Conservation (phyloP, 2,329 filamentous ascomycete species). For the Penicillium sp. region DNA sequence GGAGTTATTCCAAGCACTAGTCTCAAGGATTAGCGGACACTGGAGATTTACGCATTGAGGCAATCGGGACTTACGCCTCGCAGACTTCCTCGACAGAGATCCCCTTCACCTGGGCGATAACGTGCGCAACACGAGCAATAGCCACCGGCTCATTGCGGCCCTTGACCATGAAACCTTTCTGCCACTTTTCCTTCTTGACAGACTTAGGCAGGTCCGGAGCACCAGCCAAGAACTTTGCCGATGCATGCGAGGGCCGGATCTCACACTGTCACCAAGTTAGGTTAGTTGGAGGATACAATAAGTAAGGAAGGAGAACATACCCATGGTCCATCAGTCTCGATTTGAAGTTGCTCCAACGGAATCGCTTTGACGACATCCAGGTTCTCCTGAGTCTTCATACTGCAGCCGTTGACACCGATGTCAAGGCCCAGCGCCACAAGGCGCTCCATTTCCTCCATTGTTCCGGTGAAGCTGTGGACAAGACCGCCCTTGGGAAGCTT, state of each 20-base stretch:
- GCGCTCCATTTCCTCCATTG: conserved; percentile 74
- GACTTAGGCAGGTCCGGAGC: conserved; percentile 70
- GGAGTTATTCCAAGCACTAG: conserved; percentile 72
- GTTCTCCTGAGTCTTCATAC: conserved; percentile 90
- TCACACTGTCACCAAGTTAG: conserved; percentile 60
- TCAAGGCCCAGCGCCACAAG: conserved; percentile 77
- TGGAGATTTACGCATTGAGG: neutral
- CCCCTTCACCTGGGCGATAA: conserved; percentile 80
- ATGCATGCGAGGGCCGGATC: conserved; percentile 82
- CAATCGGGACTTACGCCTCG: conserved; percentile 57
- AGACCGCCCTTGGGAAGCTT: conserved; percentile 70
- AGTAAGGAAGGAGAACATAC: conserved; percentile 26
- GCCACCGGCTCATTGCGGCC: conserved; percentile 88
- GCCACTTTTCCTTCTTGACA: conserved; percentile 96
- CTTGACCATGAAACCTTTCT: conserved; percentile 82
- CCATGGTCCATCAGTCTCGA: conserved; percentile 97
- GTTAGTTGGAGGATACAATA: conserved; percentile 3
- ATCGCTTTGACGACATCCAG: conserved; percentile 76
- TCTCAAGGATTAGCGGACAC: conserved; percentile 20
- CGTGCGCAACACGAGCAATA: conserved; percentile 81
- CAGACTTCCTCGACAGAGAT: conserved; percentile 75
- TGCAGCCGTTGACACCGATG: conserved; percentile 95
- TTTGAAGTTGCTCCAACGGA: conserved; percentile 73
- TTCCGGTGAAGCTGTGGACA: conserved; percentile 94
- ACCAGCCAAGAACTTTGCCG: conserved; percentile 66